Evolutionary conservation across 2,329 filamentous ascomycete species (phyloP), one percentile per base, ranked within the genome.

Genomic region (Aspergillus tubingensis): DNA sequence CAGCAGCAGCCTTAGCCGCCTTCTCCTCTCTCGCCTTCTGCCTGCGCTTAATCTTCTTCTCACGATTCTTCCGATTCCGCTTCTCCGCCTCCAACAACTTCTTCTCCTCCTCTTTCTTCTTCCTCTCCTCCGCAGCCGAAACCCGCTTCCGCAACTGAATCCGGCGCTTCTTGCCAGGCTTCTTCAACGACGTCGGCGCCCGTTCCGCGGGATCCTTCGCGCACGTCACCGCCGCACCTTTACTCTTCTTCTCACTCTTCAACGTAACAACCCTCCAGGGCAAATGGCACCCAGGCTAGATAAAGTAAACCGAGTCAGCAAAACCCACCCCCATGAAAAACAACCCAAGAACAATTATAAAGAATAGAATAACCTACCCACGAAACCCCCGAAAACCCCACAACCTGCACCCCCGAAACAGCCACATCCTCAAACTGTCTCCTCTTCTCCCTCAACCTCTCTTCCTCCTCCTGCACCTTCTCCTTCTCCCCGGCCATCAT

Each of bases 151-250:
- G 77, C 36, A 79, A 58, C 23, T 77, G 70, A 11, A 79, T 68
- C 8, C 77, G 76, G 2, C 77, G 70, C 66, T 79, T 79, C 61
- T 79, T 79, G 8, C 77, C 77, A 0, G 77, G 77, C 65, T 79
- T 79, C 59, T 75, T 78, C 41, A 68, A 69, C 5, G 74, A 71
- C 54, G 69, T 69, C 2, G 73, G 72, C 2, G 66, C 66, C 52
- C 67, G 70, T 23, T 66, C 63, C 13, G 65, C 39, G 2, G 60
- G 66, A 13, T 67, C 67, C 21, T 65, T 47, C 43, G 67, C 59
- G 47, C 69, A 72, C 11, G 68, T 61, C 3, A 67, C 59, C 11
- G 69, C 60, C 17, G 39, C 15, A 23, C 43, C 39, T 13, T 74
- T 76, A 8, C 70, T 71, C 57, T 47, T 75, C 67, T 58, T 71